Percentiles rank a stretch among this genome's conserved stretches.
These are phyloP conservation scores for Osmozyma mogii DNA, from an alignment of 805 yeast species.

Conservation along the genomic window DNA sequence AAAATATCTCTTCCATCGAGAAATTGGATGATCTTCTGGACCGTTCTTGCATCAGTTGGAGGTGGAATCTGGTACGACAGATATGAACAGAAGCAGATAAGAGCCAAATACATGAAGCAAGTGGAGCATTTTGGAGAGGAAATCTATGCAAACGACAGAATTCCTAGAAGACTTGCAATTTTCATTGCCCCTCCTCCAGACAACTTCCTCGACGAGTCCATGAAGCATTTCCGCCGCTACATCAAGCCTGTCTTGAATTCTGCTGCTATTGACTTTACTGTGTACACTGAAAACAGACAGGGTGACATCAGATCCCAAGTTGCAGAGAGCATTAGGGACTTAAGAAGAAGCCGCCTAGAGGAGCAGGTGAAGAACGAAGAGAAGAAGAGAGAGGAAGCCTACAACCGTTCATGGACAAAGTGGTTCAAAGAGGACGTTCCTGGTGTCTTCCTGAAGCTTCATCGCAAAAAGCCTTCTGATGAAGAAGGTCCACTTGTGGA, in stretches of 20 bases:
- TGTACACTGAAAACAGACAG: slow-evolving; percentile 71
- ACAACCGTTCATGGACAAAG: slow-evolving; percentile 21
- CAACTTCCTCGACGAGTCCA: slow-evolving; percentile 70
- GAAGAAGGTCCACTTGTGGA: slow-evolving; percentile 22
- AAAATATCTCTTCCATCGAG: slow-evolving; percentile 74
- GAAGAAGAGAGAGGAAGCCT: slow-evolving; percentile 4
- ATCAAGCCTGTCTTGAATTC: slow-evolving; percentile 81
- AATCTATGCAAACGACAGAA: slow-evolving; percentile 35
- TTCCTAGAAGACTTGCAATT: slow-evolving; percentile 71
- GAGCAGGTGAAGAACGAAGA: slow-evolving; percentile 4
- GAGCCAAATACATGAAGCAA: slow-evolving; percentile 54
- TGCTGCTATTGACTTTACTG: slow-evolving; percentile 76
- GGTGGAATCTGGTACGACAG: slow-evolving; percentile 82
- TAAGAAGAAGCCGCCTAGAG: slow-evolving; percentile 39
- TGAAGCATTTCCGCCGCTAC: slow-evolving; percentile 66
- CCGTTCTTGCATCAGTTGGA: slow-evolving; percentile 51
- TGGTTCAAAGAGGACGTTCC: slow-evolving; percentile 16
- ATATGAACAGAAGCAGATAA: slow-evolving; percentile 55
- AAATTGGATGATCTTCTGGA: slow-evolving; percentile 90
- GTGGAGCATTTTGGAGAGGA: slow-evolving; percentile 49
- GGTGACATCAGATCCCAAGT: slow-evolving; percentile 80
- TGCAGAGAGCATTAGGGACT: slow-evolving; percentile 70
- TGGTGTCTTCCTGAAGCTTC: slow-evolving; percentile 8
- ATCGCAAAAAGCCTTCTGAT: slow-evolving; percentile 12
- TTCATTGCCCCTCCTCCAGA: slow-evolving; percentile 97